Evolutionary conservation across 352 stramenopile species (phyloP).

Genomic region (Pythium dissimile): DNA sequence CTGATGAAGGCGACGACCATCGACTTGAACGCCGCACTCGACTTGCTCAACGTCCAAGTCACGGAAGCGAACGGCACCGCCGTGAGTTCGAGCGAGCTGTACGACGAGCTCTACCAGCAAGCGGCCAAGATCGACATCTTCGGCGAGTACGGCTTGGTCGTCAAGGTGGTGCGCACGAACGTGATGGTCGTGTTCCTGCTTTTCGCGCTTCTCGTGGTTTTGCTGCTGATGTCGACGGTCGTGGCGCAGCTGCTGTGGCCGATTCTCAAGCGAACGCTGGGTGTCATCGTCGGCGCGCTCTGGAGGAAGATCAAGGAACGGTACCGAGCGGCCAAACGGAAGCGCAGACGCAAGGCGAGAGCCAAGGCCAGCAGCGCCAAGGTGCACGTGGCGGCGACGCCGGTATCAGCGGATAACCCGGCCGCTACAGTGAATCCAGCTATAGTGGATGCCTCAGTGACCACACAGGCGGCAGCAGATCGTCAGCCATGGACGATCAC

Average conservation of each 20-base stretch:
- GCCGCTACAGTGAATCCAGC: not conserved
- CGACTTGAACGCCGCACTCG: constrained; percentile 37
- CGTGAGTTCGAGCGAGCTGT: constrained; percentile 29
- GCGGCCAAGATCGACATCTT: constrained; percentile 45
- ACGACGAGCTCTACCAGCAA: constrained; percentile 38
- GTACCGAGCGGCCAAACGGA: not conserved
- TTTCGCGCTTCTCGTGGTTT: constrained; percentile 45
- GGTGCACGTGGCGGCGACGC: constrained; percentile 1
- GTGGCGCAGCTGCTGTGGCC: constrained; percentile 50
- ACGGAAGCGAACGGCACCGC: constrained; percentile 24
- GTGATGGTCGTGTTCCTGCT: constrained; percentile 71
- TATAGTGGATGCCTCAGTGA: too few species aligned
- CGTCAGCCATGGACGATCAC: not conserved
- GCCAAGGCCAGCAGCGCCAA: too few species aligned
- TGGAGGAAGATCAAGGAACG: not conserved
- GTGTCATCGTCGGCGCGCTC: not conserved
- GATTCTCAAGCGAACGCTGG: constrained; percentile 21
- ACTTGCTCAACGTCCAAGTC: constrained; percentile 28
- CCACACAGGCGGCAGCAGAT: not conserved
- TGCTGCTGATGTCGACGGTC: constrained; percentile 57
- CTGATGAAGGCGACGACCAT: constrained; percentile 57
- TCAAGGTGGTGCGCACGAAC: constrained; percentile 71
- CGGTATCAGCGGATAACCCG: not conserved
- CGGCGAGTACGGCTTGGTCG: constrained; percentile 50
- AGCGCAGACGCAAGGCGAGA: not conserved